A percentile compares a stretch with the other conserved stretches of the same genome.
Evolutionary conservation across 2,329 filamentous ascomycete species (phyloP).

Genomic region (Microsporum canis): DNA sequence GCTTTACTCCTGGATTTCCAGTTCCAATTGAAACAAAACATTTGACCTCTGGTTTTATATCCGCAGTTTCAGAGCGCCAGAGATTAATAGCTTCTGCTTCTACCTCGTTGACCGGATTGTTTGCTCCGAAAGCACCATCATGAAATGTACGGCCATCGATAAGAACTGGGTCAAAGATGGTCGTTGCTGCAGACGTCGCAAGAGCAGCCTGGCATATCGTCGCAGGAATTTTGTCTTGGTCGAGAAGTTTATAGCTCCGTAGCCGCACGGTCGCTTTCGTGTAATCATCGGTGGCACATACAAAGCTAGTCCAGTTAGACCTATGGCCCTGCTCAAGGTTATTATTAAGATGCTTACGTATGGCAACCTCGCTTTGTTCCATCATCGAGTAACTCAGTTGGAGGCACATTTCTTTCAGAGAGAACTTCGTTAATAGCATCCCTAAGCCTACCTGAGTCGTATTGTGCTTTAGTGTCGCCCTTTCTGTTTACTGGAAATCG

Average conservation of each 20-base stretch:
- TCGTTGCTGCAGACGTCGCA: conserved; percentile 24
- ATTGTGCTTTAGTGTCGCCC: conserved; percentile 17
- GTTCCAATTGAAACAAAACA: conserved; percentile 24
- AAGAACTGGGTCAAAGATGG: conserved; percentile 18
- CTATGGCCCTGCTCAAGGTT: conserved; percentile 15
- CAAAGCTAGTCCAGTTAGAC: conserved; percentile 14
- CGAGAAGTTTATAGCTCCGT: conserved; percentile 19
- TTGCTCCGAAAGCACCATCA: conserved; percentile 20
- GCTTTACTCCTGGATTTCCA: conserved; percentile 17
- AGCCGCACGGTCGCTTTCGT: conserved; percentile 17
- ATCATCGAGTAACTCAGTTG: conserved; percentile 17
- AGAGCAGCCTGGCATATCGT: neutral
- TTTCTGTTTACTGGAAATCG: conserved; percentile 13
- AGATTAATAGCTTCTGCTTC: conserved; percentile 20
- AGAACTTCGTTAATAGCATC: conserved; percentile 14
- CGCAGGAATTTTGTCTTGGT: conserved; percentile 13
- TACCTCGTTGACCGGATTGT: conserved; percentile 24
- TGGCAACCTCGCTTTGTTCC: neutral
- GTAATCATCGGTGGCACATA: conserved; percentile 15
- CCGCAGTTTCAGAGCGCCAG: conserved; percentile 20
- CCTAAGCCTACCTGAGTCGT: conserved; percentile 21
- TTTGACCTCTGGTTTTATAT: conserved; percentile 22
- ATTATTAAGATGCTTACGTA: conserved; percentile 7
- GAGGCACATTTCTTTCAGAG: conserved; percentile 9
- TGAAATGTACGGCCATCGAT: conserved; percentile 21